These are phyloP conservation scores for Triticum turgidum DNA, from an alignment of 176 grass and related monocot species.

Conservation along the genomic window DNA sequence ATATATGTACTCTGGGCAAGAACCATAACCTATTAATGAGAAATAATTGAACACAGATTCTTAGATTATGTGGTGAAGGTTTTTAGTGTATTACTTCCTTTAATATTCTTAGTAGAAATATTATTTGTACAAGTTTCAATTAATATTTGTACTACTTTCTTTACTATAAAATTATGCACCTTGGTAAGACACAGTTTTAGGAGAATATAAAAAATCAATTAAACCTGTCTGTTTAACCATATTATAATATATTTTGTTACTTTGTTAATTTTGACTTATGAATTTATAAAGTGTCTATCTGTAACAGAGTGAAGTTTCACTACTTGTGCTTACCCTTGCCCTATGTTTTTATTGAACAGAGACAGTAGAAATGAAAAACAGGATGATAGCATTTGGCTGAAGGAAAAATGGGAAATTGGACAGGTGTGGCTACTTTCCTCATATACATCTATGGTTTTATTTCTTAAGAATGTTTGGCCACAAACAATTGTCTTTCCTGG, in stretches of 20 bases:
- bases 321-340: not conserved
- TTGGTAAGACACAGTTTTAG: not conserved
- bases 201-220: not conserved
- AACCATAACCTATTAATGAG: not conserved
- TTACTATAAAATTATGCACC: not conserved
- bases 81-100: not conserved
- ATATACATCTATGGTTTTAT: not conserved
- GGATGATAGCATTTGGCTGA: conserved; percentile 82
- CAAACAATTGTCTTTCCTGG: not conserved
- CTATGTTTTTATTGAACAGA: conserved; percentile 34
- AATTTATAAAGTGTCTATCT: not conserved
- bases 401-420: conserved; percentile 82
- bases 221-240: not conserved
- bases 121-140: not conserved
- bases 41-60: not conserved
- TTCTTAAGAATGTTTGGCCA: not conserved
- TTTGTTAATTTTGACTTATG: not conserved
- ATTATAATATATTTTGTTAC: not conserved
- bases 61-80: not conserved
- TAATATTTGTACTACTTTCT: not conserved
- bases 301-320: not conserved
- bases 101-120: not conserved
- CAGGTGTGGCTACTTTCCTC: conserved; percentile 50
- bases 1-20: not conserved
- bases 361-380: conserved; percentile 45